Conservation (phyloP, 2,329 filamentous ascomycete genomes). For the Alternaria ethzedia region DNA sequence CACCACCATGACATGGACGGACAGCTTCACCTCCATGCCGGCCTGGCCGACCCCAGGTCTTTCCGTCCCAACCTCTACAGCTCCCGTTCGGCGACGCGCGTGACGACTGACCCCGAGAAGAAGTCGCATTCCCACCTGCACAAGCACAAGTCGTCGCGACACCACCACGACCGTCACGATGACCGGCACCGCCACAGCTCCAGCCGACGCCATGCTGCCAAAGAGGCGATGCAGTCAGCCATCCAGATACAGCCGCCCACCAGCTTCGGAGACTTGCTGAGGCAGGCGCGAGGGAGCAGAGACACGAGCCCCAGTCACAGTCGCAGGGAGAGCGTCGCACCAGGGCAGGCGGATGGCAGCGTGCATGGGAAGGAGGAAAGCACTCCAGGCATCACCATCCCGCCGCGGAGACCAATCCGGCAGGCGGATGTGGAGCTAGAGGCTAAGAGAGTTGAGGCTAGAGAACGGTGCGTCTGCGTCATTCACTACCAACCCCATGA, state of each 20-base stretch:
- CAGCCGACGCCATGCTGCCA: slow-evolving; percentile 44
- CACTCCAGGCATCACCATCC: slow-evolving; percentile 18
- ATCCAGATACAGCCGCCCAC: slow-evolving; percentile 53
- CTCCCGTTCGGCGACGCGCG: slow-evolving; percentile 26
- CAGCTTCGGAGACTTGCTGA: slow-evolving; percentile 53
- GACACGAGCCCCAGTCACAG: slow-evolving; percentile 39
- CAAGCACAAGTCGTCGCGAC: slow-evolving; percentile 37
- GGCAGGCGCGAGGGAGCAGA: slow-evolving; percentile 43
- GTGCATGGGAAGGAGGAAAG: slow-evolving; percentile 10
- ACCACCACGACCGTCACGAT: slow-evolving; percentile 36
- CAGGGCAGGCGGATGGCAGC: slow-evolving; percentile 14
- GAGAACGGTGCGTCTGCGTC: slow-evolving; percentile 43
- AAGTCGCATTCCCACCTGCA: slow-evolving; percentile 33
- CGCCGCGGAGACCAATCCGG: slow-evolving; percentile 39
- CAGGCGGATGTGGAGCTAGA: slow-evolving; percentile 50
- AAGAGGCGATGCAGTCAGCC: slow-evolving; percentile 54
- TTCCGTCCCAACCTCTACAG: slow-evolving; percentile 36
- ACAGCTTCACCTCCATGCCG: slow-evolving; percentile 25
- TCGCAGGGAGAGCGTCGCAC: slow-evolving; percentile 35
- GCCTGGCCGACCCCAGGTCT: slow-evolving; percentile 15
- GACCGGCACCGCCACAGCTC: slow-evolving; percentile 40
- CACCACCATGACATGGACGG: slow-evolving; percentile 34
- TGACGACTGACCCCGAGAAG: slow-evolving; percentile 38
- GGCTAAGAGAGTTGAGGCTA: slow-evolving; percentile 41
- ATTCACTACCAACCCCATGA: not conserved